Conservation (phyloP, 805 yeast genomes). For the Torulaspora quercuum region DNA sequence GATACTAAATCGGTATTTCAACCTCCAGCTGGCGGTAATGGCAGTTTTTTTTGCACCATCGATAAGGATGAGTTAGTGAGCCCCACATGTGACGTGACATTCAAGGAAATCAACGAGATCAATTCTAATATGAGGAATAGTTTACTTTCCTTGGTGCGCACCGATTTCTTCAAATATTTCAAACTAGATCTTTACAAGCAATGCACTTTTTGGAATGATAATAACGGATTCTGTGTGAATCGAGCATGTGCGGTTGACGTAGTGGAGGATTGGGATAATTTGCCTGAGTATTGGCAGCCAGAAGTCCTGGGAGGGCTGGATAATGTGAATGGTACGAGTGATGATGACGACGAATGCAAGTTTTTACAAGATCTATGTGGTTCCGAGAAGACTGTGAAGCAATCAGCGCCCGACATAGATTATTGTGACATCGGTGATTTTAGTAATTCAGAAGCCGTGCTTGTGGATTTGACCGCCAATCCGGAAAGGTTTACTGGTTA, state of each 20-base stretch:
- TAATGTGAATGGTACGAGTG: constrained; percentile 31
- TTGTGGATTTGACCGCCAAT: constrained; percentile 80
- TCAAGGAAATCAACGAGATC: constrained; percentile 48
- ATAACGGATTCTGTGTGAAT: constrained; percentile 76
- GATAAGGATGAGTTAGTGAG: constrained; percentile 34
- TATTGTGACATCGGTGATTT: constrained; percentile 65
- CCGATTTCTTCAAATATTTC: constrained; percentile 85
- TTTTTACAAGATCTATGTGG: constrained; percentile 40
- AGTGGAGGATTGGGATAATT: constrained; percentile 65
- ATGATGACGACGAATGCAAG: constrained; percentile 33
- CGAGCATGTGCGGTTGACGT: constrained; percentile 88
- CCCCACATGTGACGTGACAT: constrained; percentile 41
- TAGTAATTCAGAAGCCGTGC: constrained; percentile 65
- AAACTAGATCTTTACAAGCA: constrained; percentile 75
- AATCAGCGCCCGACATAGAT: constrained; percentile 47
- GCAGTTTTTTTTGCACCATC: constrained; percentile 34
- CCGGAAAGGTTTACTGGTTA: constrained; percentile 97
- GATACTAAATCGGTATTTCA: constrained; percentile 7
- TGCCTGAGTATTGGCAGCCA: constrained; percentile 72
- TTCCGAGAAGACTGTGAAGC: constrained; percentile 12
- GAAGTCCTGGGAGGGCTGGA: constrained; percentile 50
- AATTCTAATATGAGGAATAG: constrained; percentile 53
- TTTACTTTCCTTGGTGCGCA: constrained; percentile 55
- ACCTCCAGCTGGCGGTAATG: constrained; percentile 6
- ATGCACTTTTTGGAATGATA: constrained; percentile 85